Base-by-base conservation (phyloP, 257 asterid genomes). In the Rubia yunnanensis region DNA sequence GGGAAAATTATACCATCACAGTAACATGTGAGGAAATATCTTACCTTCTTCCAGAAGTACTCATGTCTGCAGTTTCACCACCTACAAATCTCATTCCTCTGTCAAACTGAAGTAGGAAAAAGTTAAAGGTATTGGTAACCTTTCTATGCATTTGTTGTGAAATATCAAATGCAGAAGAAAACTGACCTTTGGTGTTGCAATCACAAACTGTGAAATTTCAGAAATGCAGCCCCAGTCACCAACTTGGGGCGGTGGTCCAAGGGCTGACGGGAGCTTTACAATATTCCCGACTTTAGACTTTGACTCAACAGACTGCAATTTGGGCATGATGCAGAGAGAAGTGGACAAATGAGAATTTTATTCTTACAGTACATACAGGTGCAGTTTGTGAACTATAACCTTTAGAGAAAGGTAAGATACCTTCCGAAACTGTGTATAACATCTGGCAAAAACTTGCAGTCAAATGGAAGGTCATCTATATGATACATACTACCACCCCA, bases 401-500 rank as follows among this genome's bases (percentile, higher is more conserved):
- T 36, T 18, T 23, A 22, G 28, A 53, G 24, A n/a, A 60, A 63
- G 22, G 60, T 65, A 59, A 9, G n/a, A 31, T 71, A 92, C 99
- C 99, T 89, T 87, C 55, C 99, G 97, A 53, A 89, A 92, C 77
- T 84, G 96, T 65, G 99, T 92, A 69, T 84, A 92, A 89, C 70
- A 69, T 89, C 97, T 22, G 97, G 99, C 38, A 92, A 79, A 64
- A 80, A 83, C 63, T 73, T 56, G 61, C 83, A 82, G 70, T 77
- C 75, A 67, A 82, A 89, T 32, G 97, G 92, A 70, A 92, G 91
- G 76, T 92, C 99, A 48, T 87, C 92, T 54, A 87, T 78, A 77
- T 92, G 95, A 85, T 92, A 92, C 97, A 92, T 81, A 23, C 77
- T 89, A 59, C 81, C 34, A 15, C 99, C 95, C 99, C 97, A 92